Evolutionary conservation across 129 eudicot genomes (phyloP), one percentile per base, ranked within the genome.

Genomic region (Heracleum sosnowskyi): DNA sequence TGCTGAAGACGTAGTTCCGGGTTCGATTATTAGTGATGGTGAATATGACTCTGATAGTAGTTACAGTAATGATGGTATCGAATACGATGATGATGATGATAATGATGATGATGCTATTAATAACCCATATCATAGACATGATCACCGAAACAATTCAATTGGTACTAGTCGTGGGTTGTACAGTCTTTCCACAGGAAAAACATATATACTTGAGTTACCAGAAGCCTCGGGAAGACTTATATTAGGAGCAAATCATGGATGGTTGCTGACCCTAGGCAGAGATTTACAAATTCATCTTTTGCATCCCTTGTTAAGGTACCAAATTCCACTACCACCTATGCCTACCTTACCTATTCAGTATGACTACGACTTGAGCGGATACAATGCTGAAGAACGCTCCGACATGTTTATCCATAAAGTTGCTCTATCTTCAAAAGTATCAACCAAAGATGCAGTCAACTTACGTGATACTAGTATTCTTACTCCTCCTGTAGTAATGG

Each of bases 221-320:
- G 68, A 60, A 60, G 68, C 68, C 31, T 28, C 68, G 17, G 68
- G 68, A n/a, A 60, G 68, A 60, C 68, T 60, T 10, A 26, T 60
- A 60, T 60, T 60, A n/a, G 34, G 33, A n/a, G 68, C 34, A 1
- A 60, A 60, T 60, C 16, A 60, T 26, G 68, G 68, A 60, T 60
- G 68, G 68, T 60, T 60, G 68, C 16, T 60, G 26, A 60, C 68
- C 0, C 68, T 60, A 60, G 68, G 68, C 68, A n/a, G 68, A 26
- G 68, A 60, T 60, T 60, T 60, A 26, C 33, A 60, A n/a, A 60
- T 60, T 60, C 68, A 60, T 60, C 68, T n/a, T 60, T 60, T 60
- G 68, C 68, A 60, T 60, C 68, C 68, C 7, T 11, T 60, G 68
- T 60, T 26, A 60, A 60, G 68, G 68, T 60, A 26, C 68, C 68